Evolutionary conservation across 164 flowering plant species (phyloP).

Genomic region (Protea cynaroides): DNA sequence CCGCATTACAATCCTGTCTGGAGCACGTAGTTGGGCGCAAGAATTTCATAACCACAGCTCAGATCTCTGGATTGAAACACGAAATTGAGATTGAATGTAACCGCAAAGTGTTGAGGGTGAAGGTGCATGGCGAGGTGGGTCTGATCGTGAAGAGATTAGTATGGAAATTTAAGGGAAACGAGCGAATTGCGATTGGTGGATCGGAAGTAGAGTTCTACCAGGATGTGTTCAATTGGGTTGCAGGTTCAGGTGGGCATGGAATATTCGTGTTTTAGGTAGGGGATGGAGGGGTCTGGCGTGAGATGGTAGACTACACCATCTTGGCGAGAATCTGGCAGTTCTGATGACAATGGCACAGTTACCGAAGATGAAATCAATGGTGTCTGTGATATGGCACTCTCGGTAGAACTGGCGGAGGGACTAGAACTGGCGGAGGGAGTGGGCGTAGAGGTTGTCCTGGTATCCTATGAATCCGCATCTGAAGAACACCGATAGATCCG

Average conservation of each 20-base stretch:
- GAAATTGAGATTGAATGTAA: constrained; percentile 57
- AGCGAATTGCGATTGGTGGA: constrained; percentile 44
- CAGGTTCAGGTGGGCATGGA: constrained; percentile 33
- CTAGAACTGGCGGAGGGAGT: no score
- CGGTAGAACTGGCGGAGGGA: no score
- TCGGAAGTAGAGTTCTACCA: constrained; percentile 55
- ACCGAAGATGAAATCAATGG: no score
- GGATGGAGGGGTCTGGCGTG: constrained; percentile 66
- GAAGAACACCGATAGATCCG: no score
- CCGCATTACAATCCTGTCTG: constrained; percentile 41
- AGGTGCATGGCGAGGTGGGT: constrained; percentile 41
- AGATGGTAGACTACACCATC: no score
- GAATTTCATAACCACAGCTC: constrained; percentile 40
- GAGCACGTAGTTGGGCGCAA: constrained; percentile 65
- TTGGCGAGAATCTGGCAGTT: no score
- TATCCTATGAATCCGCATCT: no score
- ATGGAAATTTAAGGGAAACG: constrained; percentile 77
- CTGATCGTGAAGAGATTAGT: constrained; percentile 52
- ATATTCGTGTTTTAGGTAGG: constrained; percentile 67
- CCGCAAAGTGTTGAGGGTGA: constrained; percentile 43
- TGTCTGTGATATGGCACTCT: no score
- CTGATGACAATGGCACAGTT: no score
- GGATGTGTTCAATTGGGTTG: constrained; percentile 77
- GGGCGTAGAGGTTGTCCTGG: no score
- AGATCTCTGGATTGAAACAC: constrained; percentile 42